These are phyloP conservation scores for Nymphaea thermarum DNA, from an alignment of 164 flowering plant genomes.

Conservation along the genomic window DNA sequence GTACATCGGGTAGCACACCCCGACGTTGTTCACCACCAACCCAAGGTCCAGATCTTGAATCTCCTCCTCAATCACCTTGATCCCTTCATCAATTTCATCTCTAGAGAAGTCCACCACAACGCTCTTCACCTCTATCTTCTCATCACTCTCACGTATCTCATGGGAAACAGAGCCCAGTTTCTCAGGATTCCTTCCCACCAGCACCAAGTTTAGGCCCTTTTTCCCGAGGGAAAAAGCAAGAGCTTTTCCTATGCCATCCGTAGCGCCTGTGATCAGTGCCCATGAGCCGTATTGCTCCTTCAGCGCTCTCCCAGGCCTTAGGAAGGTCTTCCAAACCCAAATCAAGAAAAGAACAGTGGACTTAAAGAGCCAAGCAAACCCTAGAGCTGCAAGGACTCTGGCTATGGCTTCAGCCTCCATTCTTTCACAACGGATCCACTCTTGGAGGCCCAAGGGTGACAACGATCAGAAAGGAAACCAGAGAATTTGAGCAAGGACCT, in stretches of 20 bases:
- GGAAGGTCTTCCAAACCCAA: slow-evolving; percentile 12
- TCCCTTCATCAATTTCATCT: slow-evolving; percentile 9
- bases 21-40: slow-evolving; percentile 57
- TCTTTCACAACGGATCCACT: too few species aligned
- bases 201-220: slow-evolving; percentile 51
- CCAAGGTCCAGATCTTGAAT: slow-evolving; percentile 62
- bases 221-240: slow-evolving; percentile 61
- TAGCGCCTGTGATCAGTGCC: slow-evolving; percentile 75
- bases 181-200: slow-evolving; percentile 52
- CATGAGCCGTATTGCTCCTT: slow-evolving; percentile 60
- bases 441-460: too few species aligned
- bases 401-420: too few species aligned
- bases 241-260: slow-evolving; percentile 77
- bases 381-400: too few species aligned
- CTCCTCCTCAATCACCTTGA: slow-evolving; percentile 28
- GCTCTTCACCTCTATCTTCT: slow-evolving; percentile 26
- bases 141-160: background rate
- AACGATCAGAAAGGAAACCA: too few species aligned
- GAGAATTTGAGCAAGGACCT: too few species aligned
- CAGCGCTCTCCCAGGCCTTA: slow-evolving; percentile 58
- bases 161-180: too few species aligned
- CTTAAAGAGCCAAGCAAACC: too few species aligned
- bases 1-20: slow-evolving; percentile 39
- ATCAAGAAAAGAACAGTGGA: background rate
- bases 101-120: slow-evolving; percentile 58